Base-by-base conservation (phyloP, 1,284 basidiomycete genomes). In the Coniferiporia weirii region DNA sequence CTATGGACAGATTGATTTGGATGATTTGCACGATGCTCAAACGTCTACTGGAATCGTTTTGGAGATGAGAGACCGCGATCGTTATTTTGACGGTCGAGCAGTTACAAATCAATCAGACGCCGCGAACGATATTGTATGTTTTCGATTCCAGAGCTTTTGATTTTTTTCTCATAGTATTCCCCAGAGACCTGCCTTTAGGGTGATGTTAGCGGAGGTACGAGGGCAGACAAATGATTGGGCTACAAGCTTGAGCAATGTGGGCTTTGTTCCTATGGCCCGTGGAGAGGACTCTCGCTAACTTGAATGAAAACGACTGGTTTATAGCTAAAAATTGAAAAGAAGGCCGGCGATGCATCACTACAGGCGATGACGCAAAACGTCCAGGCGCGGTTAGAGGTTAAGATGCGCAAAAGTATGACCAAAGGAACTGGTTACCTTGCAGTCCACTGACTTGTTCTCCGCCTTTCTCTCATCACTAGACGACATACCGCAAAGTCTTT, bases 1-100 rank as follows among this genome's bases (percentile, higher is more conserved):
- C 76, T 88, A 89, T 62, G 73, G 80, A 9, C 86, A 92, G 67
- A 89, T 98, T 60, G 91, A 95, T 61, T 78, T 96, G 17, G 88
- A 92, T 55, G 96, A 98, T 68, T 76, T 99, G 32, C 86, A 85
- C 65, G 86, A 89, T 53, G 79, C 83, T 4, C 79, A 84, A 55
- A 68, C 76, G 0, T 79, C 84, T 0, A 69, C 76, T 7, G 91
- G 91, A 1, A 90, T 97, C 34, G 70, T 86, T 1, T 78, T 98
- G 38, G 85, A 95, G 64, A 93, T 98, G 81, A 81, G 87, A 72
- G 85, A 91, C 68, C 78, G 85, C 56, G 81, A 87, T 64, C 79
- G 86, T 10, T 91, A 91, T 67, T 91, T 90, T 61, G 87, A 89
- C 65, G 82, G 84, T 17, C 75, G 82, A 48, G 54, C 60, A 45